These are phyloP conservation scores for Paramecium caudatum DNA, from an alignment of 73 alveolate species.

Conservation along the genomic window DNA sequence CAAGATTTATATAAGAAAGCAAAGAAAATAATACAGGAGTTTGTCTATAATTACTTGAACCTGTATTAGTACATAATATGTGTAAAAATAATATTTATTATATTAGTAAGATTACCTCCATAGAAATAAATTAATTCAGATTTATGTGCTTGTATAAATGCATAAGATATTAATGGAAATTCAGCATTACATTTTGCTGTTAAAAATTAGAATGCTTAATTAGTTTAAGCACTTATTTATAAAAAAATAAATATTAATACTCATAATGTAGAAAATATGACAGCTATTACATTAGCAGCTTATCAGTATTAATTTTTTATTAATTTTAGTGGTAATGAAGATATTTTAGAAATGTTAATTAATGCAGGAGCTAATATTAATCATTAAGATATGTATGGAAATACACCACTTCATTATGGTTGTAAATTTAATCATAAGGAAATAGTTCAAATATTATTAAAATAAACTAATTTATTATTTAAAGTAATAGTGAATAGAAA, in stretches of 20 bases:
- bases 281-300: conserved; percentile 1
- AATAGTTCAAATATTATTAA: neutral
- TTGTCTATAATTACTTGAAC: conserved; percentile 49
- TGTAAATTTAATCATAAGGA: neutral
- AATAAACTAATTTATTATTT: neutral
- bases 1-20: neutral
- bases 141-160: neutral
- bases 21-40: neutral
- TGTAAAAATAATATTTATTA: neutral
- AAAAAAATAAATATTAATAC: neutral
- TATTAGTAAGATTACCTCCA: neutral
- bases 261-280: conserved; percentile 35
- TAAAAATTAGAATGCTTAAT: neutral
- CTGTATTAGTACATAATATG: conserved; percentile 1
- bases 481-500: neutral
- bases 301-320: neutral
- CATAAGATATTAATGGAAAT: neutral
- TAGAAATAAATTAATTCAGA: neutral
- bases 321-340: neutral
- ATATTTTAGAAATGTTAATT: neutral
- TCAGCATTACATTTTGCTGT: conserved; percentile 36
- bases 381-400: conserved; percentile 37
- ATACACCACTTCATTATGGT: conserved; percentile 19
- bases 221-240: neutral
- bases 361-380: conserved; percentile 33